Evolutionary conservation across 345 rosid species (phyloP).

Genomic region (Hibiscus tridactylites): DNA sequence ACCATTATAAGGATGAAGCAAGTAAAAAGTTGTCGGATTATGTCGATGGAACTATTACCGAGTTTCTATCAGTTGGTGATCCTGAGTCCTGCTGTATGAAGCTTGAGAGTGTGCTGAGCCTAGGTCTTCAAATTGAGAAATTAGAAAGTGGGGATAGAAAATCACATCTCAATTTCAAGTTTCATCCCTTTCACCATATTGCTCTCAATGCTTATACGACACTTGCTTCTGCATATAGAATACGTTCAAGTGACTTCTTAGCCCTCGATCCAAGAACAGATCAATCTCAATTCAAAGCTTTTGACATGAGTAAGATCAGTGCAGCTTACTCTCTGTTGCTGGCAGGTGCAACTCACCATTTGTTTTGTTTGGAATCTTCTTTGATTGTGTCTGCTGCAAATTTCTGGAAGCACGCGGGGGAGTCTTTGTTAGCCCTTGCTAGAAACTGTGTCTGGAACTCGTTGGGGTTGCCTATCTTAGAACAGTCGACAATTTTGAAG

Average conservation of each 20-base stretch:
- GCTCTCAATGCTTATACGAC: slow-evolving; percentile 54
- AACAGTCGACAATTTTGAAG: slow-evolving; percentile 5
- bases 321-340: slow-evolving; percentile 72
- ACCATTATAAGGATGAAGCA: slow-evolving; percentile 27
- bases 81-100: slow-evolving; percentile 53
- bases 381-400: slow-evolving; percentile 44
- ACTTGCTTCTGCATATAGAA: slow-evolving; percentile 61
- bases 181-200: slow-evolving; percentile 56
- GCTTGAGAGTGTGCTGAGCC: slow-evolving; percentile 47
- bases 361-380: slow-evolving; percentile 45
- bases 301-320: slow-evolving; percentile 37
- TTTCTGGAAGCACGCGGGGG: slow-evolving; percentile 67
- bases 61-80: slow-evolving; percentile 44
- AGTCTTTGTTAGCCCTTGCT: slow-evolving; percentile 42
- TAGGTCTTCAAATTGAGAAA: slow-evolving; percentile 27
- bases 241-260: slow-evolving; percentile 28
- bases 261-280: slow-evolving; percentile 19
- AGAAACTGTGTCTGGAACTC: slow-evolving; percentile 25
- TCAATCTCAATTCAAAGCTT: slow-evolving; percentile 22
- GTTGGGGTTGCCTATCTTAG: slow-evolving; percentile 5
- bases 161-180: slow-evolving; percentile 22
- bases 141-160: slow-evolving; percentile 12
- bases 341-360: slow-evolving; percentile 49
- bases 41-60: slow-evolving; percentile 40
- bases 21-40: slow-evolving; percentile 28